These are phyloP conservation scores for Blepharisma japonicum DNA, from an alignment of 73 alveolate species.

Conservation along the genomic window DNA sequence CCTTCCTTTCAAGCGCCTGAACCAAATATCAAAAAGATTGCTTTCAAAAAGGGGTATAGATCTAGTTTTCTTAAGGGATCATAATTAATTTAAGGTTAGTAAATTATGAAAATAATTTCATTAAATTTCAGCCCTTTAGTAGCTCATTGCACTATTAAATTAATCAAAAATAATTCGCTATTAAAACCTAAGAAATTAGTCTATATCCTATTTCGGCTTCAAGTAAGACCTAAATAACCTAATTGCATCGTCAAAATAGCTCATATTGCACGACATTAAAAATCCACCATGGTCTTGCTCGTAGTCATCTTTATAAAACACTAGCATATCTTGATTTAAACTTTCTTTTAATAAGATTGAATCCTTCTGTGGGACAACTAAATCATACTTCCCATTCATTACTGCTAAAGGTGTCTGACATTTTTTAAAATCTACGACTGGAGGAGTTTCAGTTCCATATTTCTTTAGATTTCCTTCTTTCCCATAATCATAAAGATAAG, in stretches of 20 bases:
- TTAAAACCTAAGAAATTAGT: too few relatives aligned
- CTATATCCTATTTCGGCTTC: too few relatives aligned
- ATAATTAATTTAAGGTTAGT: too few relatives aligned
- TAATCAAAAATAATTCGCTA: too few relatives aligned
- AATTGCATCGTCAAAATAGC: neutral
- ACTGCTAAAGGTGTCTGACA: neutral
- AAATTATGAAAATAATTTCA: too few relatives aligned
- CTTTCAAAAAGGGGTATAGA: too few relatives aligned
- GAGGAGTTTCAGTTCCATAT: slow-evolving; percentile 32
- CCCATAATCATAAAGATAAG: slow-evolving; percentile 34
- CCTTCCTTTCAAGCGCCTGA: too few relatives aligned
- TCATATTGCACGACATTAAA: neutral
- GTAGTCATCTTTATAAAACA: neutral
- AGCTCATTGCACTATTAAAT: too few relatives aligned
- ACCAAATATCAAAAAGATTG: too few relatives aligned
- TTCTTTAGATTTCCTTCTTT: slow-evolving; percentile 17
- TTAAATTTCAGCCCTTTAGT: too few relatives aligned
- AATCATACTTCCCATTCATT: neutral
- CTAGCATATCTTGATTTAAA: neutral
- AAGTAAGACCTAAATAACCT: too few relatives aligned
- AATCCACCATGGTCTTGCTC: slow-evolving; percentile 5
- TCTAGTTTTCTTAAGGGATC: too few relatives aligned
- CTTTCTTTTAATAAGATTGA: neutral
- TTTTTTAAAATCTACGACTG: neutral
- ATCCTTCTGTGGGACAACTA: neutral